phyloP scores from a whole-genome alignment of 2,329 filamentous ascomycete genomes.

The Ophiostoma sp. region DNA sequence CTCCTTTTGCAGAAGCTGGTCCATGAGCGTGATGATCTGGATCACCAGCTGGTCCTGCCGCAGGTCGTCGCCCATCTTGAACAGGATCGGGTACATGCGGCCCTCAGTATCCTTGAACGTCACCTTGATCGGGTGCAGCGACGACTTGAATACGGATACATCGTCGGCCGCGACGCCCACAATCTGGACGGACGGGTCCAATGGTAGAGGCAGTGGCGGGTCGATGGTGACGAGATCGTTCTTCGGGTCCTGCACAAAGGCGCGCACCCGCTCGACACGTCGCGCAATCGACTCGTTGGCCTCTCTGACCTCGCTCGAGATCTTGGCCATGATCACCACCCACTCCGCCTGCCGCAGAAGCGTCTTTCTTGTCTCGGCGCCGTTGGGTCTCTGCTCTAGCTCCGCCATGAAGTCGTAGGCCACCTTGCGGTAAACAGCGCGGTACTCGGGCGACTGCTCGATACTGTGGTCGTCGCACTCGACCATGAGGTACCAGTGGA shows the following conservation, averaged over 20 bases:
- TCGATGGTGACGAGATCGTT: conserved; percentile 83
- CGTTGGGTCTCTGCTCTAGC: conserved; percentile 65
- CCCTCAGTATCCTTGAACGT: conserved; percentile 78
- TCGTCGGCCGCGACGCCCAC: conserved; percentile 71
- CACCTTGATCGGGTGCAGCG: conserved; percentile 82
- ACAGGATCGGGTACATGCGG: conserved; percentile 82
- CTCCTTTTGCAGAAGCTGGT: conserved; percentile 88
- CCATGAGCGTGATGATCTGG: conserved; percentile 96
- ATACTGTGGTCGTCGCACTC: conserved; percentile 83
- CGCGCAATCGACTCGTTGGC: conserved; percentile 70
- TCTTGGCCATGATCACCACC: conserved; percentile 77
- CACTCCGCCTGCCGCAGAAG: conserved; percentile 85
- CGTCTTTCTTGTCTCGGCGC: conserved; percentile 66
- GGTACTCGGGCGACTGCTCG: conserved; percentile 65
- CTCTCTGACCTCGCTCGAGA: conserved; percentile 81
- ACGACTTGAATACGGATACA: conserved; percentile 91
- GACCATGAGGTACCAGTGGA: conserved; percentile 98
- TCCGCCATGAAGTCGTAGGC: conserved; percentile 95
- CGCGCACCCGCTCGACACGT: conserved; percentile 80
- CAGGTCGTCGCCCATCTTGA: conserved; percentile 95
- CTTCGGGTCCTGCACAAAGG: conserved; percentile 77
- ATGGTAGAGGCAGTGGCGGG: conserved; percentile 76
- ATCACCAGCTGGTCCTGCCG: conserved; percentile 97
- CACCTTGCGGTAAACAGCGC: conserved; percentile 84
- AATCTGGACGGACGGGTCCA: conserved; percentile 78